A percentile compares a stretch with the other conserved stretches of the same genome.
phyloP scores from a whole-genome alignment of 2,329 filamentous ascomycete species.

The Paraconiothyrium sp. region DNA sequence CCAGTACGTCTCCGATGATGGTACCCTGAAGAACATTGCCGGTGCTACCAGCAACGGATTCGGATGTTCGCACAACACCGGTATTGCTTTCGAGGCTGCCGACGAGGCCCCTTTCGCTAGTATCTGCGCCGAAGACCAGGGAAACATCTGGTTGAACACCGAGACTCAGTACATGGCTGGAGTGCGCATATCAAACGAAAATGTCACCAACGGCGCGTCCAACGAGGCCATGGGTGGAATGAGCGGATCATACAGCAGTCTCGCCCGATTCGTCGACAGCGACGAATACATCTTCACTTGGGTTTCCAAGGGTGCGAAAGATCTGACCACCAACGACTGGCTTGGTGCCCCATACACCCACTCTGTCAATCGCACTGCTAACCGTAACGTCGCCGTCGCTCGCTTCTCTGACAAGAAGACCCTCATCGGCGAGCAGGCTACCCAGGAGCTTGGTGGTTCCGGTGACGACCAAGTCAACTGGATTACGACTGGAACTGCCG shows the following conservation, averaged over 20 bases:
- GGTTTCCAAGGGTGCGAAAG: conserved; percentile 68
- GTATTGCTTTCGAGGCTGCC: conserved; percentile 70
- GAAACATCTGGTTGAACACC: conserved; percentile 71
- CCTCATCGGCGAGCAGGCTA: conserved; percentile 63
- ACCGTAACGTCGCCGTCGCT: conserved; percentile 68
- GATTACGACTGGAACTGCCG: conserved; percentile 63
- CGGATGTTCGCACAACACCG: conserved; percentile 72
- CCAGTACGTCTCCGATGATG: conserved; percentile 60
- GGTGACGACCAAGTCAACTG: conserved; percentile 70
- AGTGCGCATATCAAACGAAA: conserved; percentile 70
- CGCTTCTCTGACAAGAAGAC: conserved; percentile 68
- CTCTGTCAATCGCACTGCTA: conserved; percentile 62
- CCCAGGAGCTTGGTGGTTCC: conserved; percentile 62
- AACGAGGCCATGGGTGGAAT: conserved; percentile 71
- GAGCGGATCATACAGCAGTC: conserved; percentile 68
- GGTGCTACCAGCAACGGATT: conserved; percentile 64
- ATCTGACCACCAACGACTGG: conserved; percentile 66
- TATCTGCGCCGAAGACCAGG: conserved; percentile 70
- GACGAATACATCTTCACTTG: conserved; percentile 69
- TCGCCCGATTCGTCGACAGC: conserved; percentile 63
- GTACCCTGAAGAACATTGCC: conserved; percentile 60
- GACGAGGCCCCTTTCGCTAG: conserved; percentile 67
- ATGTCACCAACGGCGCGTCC: conserved; percentile 66
- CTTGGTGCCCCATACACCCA: conserved; percentile 66
- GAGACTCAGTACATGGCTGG: conserved; percentile 66